A percentile compares a stretch with the other conserved stretches of the same genome.
phyloP scores from a whole-genome alignment of 331 rosid genomes.

The Ulmus americana region DNA sequence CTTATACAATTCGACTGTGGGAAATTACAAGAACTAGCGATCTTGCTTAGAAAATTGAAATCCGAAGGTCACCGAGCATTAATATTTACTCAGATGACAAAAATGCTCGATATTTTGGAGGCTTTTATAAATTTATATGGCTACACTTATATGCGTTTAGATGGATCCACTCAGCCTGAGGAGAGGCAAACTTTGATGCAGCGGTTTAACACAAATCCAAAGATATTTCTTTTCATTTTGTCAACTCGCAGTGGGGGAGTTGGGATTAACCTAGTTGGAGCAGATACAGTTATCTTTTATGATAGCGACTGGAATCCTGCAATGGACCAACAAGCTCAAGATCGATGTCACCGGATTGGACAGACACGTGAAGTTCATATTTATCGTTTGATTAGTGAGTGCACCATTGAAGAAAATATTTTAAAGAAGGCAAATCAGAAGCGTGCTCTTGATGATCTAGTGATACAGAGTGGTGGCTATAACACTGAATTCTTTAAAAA shows the following conservation, averaged over 20 bases:
- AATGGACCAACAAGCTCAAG: conserved; percentile 99
- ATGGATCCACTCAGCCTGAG: conserved; percentile 96
- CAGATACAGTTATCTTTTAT: conserved; percentile 94
- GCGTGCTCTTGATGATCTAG: conserved; percentile 95
- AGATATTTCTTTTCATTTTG: conserved; percentile 82
- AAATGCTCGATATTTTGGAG: conserved; percentile 95
- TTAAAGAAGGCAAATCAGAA: conserved; percentile 97
- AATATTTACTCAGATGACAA: conserved; percentile 97
- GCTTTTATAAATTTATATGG: conserved; percentile 95
- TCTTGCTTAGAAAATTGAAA: conserved; percentile 71
- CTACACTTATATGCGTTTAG: conserved; percentile 94
- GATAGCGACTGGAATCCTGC: conserved; percentile 99
- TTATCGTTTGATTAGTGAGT: conserved; percentile 84
- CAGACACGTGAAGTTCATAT: conserved; percentile 98
- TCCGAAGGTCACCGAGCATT: conserved; percentile 92
- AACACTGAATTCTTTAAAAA: conserved; percentile 94
- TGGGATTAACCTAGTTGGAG: conserved; percentile 96
- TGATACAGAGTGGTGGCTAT: conserved; percentile 95
- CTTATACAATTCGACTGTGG: conserved; percentile 98
- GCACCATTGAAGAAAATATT: conserved; percentile 96
- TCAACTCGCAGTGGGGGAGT: conserved; percentile 99
- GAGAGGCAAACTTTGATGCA: conserved; percentile 98
- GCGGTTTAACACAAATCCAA: conserved; percentile 91
- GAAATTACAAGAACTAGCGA: conserved; percentile 77
- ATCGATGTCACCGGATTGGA: conserved; percentile 97